A percentile compares a stretch with the other conserved stretches of the same genome.
Evolutionary conservation across 805 yeast species (phyloP).

Genomic region (Cyberlindnera euphorbiae): DNA sequence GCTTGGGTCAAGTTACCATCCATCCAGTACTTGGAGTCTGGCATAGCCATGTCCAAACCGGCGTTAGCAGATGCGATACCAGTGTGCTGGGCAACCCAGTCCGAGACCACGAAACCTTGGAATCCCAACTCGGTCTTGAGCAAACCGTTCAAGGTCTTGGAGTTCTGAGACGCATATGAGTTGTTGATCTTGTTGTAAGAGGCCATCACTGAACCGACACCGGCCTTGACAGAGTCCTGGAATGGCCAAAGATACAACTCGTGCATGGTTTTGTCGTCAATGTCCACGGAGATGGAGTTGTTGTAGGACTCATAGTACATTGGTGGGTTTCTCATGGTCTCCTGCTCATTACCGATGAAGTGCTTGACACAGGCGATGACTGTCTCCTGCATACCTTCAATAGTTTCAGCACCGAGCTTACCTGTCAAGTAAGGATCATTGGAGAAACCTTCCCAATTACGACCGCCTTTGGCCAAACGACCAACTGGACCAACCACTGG

Average conservation of each 20-base stretch:
- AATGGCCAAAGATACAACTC: constrained; percentile 9
- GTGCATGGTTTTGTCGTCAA: constrained; percentile 7
- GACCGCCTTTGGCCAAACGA: constrained; percentile 4
- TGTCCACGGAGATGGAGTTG: constrained; percentile 2
- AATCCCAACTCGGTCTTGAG: constrained; percentile 6
- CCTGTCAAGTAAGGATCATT: constrained; percentile 8
- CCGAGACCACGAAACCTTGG: constrained; percentile 7
- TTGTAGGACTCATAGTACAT: neutral
- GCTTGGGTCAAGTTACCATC: constrained; percentile 3
- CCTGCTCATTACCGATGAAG: constrained; percentile 8
- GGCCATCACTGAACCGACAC: constrained; percentile 7
- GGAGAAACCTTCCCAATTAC: constrained; percentile 10
- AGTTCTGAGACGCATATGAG: constrained; percentile 7
- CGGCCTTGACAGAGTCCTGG: constrained; percentile 6
- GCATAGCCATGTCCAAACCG: constrained; percentile 8
- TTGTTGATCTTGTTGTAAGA: constrained; percentile 9
- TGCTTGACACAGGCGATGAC: constrained; percentile 8
- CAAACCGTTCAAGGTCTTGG: constrained; percentile 5
- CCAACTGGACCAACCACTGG: constrained; percentile 9
- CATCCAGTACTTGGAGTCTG: constrained; percentile 3
- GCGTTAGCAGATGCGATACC: constrained; percentile 3
- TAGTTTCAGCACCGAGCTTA: constrained; percentile 1
- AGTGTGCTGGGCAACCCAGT: constrained; percentile 7
- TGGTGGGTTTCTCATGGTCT: constrained; percentile 5
- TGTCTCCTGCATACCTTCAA: constrained; percentile 2